These are phyloP conservation scores for Lentithecium fluviatile DNA, from an alignment of 495 filamentous ascomycete species.

Conservation along the genomic window DNA sequence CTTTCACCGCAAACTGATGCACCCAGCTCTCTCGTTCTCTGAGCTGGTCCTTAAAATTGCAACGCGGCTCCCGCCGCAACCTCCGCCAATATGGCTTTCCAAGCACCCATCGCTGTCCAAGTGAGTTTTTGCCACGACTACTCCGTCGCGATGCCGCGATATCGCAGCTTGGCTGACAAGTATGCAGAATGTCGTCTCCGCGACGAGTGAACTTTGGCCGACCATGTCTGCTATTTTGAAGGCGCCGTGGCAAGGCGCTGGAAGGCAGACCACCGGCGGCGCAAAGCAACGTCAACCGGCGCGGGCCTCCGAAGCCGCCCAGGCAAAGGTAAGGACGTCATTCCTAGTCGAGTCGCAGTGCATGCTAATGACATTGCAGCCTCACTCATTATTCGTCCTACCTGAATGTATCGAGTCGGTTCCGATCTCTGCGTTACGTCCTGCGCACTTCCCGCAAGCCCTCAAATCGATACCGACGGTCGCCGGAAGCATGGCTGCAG, in stretches of 20 bases:
- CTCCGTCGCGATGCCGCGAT: background rate
- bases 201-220: conserved; percentile 56
- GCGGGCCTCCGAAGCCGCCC: background rate
- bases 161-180: conserved; percentile 6
- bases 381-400: conserved; percentile 5
- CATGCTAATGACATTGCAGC: conserved; percentile 1
- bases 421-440: conserved; percentile 21
- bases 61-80: conserved; percentile 24
- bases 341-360: background rate
- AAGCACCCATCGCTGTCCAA: conserved; percentile 30
- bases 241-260: conserved; percentile 45
- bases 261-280: conserved; percentile 14
- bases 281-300: conserved; percentile 2
- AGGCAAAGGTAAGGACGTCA: conserved; percentile 10
- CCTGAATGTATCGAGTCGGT: conserved; percentile 26
- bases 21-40: conserved; percentile 5
- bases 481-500: conserved; percentile 19
- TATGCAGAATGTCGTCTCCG: conserved; percentile 45
- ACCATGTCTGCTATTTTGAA: conserved; percentile 52
- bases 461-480: conserved; percentile 24
- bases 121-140: conserved; percentile 32
- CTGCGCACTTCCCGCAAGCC: conserved; percentile 14
- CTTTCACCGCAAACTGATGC: conserved; percentile 1
- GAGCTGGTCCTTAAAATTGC: background rate
- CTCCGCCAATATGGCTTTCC: conserved; percentile 29